Conservation (phyloP, 2,329 filamentous ascomycete genomes). For the Scolecobasidium constrictum region DNA sequence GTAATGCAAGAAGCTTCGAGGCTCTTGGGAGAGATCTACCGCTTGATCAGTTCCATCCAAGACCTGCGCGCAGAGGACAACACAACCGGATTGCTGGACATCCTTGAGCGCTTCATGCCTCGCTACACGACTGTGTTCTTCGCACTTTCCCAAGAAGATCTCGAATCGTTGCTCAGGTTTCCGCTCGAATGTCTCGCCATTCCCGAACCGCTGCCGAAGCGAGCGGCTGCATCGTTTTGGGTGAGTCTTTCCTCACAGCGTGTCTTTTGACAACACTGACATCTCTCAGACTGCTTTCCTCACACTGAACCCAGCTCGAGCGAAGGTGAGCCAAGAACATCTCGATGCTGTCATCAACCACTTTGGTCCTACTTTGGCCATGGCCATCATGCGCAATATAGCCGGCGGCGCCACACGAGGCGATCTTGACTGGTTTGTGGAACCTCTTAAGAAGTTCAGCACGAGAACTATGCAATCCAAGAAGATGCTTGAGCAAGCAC, state of each 20-base stretch:
- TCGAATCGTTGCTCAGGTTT: slow-evolving; percentile 62
- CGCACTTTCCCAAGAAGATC: slow-evolving; percentile 42
- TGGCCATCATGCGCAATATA: slow-evolving; percentile 52
- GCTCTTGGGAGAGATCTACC: slow-evolving; percentile 3
- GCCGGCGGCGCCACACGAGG: slow-evolving; percentile 58
- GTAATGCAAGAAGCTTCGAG: slow-evolving; percentile 31
- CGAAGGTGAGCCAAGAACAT: slow-evolving; percentile 20
- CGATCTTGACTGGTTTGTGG: slow-evolving; percentile 54
- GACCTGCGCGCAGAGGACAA: slow-evolving; percentile 10
- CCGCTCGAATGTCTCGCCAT: slow-evolving; percentile 59
- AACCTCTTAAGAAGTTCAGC: slow-evolving; percentile 3
- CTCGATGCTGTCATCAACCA: slow-evolving; percentile 39
- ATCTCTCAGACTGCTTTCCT: slow-evolving; percentile 8
- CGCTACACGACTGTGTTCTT: slow-evolving; percentile 8
- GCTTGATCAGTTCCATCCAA: background rate
- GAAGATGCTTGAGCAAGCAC: slow-evolving; percentile 35
- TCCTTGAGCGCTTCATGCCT: slow-evolving; percentile 10
- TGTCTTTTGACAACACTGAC: background rate
- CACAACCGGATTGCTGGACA: slow-evolving; percentile 8
- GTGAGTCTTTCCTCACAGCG: slow-evolving; percentile 29
- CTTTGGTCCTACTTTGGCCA: slow-evolving; percentile 50
- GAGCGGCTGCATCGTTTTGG: slow-evolving; percentile 66
- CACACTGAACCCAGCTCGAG: background rate
- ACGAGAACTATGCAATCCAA: slow-evolving; percentile 43
- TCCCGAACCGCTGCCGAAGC: slow-evolving; percentile 65